These are phyloP conservation scores for Phragmites australis DNA, from an alignment of 176 grass and related monocot species.

Conservation along the genomic window DNA sequence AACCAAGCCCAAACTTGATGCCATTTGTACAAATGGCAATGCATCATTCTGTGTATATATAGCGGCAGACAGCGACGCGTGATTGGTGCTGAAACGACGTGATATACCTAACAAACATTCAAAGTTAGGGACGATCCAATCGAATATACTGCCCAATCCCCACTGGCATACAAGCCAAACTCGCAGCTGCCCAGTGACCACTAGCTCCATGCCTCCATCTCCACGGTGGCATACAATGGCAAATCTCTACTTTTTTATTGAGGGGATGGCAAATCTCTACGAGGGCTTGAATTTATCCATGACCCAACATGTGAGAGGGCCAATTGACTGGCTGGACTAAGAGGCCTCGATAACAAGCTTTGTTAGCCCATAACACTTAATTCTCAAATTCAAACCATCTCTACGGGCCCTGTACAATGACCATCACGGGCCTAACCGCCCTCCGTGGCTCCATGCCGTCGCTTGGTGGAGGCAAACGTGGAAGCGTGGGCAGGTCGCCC, in stretches of 20 bases:
- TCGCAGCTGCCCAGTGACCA: background rate
- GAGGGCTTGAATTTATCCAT: background rate
- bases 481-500: background rate
- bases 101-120: background rate
- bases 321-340: too few relatives aligned
- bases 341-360: too few relatives aligned
- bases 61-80: background rate
- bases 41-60: too few relatives aligned
- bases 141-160: background rate
- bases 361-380: too few relatives aligned
- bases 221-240: too few relatives aligned
- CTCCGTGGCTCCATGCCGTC: background rate
- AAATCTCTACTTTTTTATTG: too few relatives aligned
- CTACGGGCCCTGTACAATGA: too few relatives aligned
- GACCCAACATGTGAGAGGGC: background rate
- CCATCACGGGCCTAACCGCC: background rate
- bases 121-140: slow-evolving; percentile 1
- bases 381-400: too few relatives aligned
- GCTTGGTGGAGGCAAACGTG: background rate
- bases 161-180: background rate
- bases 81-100: slow-evolving; percentile 5
- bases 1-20: too few relatives aligned
- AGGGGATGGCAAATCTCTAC: background rate
- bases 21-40: too few relatives aligned
- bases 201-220: too few relatives aligned